Evolutionary conservation across 2,329 filamentous ascomycete genomes (phyloP).

Genomic region (Hymenoscyphus albidus): DNA sequence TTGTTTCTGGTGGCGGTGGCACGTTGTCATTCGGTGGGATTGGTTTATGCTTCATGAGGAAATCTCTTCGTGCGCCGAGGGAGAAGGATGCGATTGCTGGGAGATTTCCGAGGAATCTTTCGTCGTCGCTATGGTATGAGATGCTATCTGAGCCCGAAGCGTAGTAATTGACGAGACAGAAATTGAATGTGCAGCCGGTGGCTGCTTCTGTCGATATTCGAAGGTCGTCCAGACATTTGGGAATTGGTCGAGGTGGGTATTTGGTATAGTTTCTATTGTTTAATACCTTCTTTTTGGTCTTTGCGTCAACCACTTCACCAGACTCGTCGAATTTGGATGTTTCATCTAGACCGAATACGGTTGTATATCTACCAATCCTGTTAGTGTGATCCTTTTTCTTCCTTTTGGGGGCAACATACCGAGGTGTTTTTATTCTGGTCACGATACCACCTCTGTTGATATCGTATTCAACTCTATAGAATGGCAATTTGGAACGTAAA

Average conservation of each 20-base stretch:
- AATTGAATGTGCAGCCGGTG: conserved; percentile 68
- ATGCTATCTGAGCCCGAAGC: conserved; percentile 74
- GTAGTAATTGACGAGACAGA: conserved; percentile 81
- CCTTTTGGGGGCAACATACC: conserved; percentile 32
- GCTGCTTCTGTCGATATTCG: conserved; percentile 60
- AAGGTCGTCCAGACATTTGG: conserved; percentile 63
- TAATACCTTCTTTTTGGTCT: conserved; percentile 38
- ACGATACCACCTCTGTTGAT: conserved; percentile 63
- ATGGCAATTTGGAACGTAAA: conserved; percentile 66
- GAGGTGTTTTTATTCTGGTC: conserved; percentile 56
- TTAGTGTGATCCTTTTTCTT: not conserved
- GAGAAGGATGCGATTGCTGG: conserved; percentile 74
- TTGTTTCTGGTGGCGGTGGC: conserved; percentile 34
- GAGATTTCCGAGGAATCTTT: conserved; percentile 65
- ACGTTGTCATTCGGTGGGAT: conserved; percentile 36
- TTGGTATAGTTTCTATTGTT: conserved; percentile 51
- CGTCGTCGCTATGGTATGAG: conserved; percentile 76
- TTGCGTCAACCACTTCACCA: conserved; percentile 44
- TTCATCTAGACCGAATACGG: conserved; percentile 56
- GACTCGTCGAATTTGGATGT: conserved; percentile 56
- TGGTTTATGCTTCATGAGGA: conserved; percentile 76
- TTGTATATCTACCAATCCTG: conserved; percentile 48
- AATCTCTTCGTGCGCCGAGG: conserved; percentile 68
- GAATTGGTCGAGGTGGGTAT: conserved; percentile 65
- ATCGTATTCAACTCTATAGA: conserved; percentile 71